Evolutionary conservation across 257 asterid genomes (phyloP).

Genomic region (Echites panduratus): DNA sequence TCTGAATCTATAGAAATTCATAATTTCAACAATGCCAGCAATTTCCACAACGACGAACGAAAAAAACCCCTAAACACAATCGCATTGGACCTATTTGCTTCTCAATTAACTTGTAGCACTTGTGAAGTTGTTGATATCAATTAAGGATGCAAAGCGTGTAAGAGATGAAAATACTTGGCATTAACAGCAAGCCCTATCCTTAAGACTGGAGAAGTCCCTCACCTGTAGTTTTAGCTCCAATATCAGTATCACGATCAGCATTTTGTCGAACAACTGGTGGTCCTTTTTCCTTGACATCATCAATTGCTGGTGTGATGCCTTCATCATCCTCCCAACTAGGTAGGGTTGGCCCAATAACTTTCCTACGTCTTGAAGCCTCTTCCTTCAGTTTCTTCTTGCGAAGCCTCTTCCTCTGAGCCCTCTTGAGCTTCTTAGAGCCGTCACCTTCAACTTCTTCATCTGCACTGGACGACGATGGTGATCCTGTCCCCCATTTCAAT

Average conservation of each 20-base stretch:
- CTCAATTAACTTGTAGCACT: not conserved
- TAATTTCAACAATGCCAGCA: not conserved
- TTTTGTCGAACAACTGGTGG: slow-evolving; percentile 47
- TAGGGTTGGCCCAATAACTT: slow-evolving; percentile 57
- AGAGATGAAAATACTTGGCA: not conserved
- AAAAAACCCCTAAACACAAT: not conserved
- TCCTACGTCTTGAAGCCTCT: slow-evolving; percentile 38
- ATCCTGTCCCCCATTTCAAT: slow-evolving; percentile 25
- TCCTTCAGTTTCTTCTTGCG: slow-evolving; percentile 65
- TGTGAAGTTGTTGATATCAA: not conserved
- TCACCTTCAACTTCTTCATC: slow-evolving; percentile 11
- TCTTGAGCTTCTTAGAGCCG: slow-evolving; percentile 39
- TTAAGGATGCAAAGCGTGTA: not conserved
- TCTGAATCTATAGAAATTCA: slow-evolving; percentile 20
- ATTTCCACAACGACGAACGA: not conserved
- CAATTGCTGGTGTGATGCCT: not conserved
- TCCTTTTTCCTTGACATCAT: slow-evolving; percentile 1
- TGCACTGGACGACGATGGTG: slow-evolving; percentile 25
- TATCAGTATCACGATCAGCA: slow-evolving; percentile 22
- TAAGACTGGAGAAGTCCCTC: slow-evolving; percentile 1
- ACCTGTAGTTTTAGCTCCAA: slow-evolving; percentile 15
- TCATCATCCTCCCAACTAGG: slow-evolving; percentile 19
- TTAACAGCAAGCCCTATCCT: not conserved
- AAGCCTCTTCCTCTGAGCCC: slow-evolving; percentile 78
- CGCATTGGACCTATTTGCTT: no score